Conservation (phyloP, 345 rosid genomes). For the Eucalyptus grandis region DNA sequence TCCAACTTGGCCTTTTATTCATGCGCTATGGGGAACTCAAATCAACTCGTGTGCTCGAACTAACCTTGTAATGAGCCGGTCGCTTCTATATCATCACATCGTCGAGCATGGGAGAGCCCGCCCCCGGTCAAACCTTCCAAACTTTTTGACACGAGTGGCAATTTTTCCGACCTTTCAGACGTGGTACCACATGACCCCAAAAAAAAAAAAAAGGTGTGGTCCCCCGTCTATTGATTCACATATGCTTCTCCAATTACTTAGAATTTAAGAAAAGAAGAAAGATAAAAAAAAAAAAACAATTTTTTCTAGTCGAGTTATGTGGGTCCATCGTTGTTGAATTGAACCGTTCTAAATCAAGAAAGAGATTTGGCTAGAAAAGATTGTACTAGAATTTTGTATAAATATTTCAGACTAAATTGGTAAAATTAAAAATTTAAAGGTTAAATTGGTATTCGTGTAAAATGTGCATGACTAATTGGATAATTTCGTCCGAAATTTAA, state of each 20-base stretch:
- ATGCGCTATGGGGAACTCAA: background rate
- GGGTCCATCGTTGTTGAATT: background rate
- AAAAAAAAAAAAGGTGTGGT: background rate
- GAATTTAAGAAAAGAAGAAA: background rate
- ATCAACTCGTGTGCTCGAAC: background rate
- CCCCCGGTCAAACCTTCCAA: background rate
- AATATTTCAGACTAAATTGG: background rate
- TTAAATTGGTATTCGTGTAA: background rate
- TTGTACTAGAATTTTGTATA: fast-evolving
- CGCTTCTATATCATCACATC: background rate
- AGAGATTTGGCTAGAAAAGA: background rate
- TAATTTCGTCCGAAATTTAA: background rate
- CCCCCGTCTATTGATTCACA: background rate
- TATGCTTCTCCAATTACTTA: background rate
- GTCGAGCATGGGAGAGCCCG: background rate
- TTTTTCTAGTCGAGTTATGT: background rate
- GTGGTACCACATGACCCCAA: background rate
- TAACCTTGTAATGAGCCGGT: background rate
- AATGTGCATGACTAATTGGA: background rate
- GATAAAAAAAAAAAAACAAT: background rate
- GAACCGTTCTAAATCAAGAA: background rate
- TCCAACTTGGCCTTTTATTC: background rate
- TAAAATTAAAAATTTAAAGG: background rate
- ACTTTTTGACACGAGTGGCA: background rate
- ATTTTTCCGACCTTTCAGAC: background rate